Evolutionary conservation across 305 asterid species (phyloP).

Genomic region (Fraxinus latifolia): DNA sequence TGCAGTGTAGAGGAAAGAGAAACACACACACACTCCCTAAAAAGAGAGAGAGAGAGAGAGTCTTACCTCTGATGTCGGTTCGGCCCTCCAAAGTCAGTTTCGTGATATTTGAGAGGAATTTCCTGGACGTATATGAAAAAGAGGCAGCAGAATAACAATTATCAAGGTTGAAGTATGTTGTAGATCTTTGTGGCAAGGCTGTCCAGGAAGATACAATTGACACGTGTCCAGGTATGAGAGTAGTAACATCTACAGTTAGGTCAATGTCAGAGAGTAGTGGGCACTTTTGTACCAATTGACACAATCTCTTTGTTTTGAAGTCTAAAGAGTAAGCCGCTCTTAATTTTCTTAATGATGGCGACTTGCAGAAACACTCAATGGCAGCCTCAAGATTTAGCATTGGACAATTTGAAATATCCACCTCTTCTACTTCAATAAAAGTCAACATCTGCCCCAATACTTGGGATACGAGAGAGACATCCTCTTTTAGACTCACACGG

Average conservation of each 20-base stretch:
- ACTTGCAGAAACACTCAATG: slow-evolving; percentile 56
- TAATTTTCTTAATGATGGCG: slow-evolving; percentile 63
- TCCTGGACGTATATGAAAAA: slow-evolving; percentile 26
- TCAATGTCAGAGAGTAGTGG: slow-evolving; percentile 59
- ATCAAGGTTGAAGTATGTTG: slow-evolving; percentile 20
- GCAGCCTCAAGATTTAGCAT: slow-evolving; percentile 56
- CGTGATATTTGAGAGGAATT: slow-evolving; percentile 42
- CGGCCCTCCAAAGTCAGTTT: slow-evolving; percentile 78
- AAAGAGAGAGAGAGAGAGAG: slow-evolving; percentile 4
- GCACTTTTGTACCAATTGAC: slow-evolving; percentile 47
- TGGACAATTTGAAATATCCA: slow-evolving; percentile 82
- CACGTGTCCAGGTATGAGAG: slow-evolving; percentile 56
- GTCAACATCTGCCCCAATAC: slow-evolving; percentile 38
- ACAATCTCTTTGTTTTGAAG: slow-evolving; percentile 42
- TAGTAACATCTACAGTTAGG: slow-evolving; percentile 65
- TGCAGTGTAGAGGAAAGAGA: background rate
- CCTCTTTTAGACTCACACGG: slow-evolving; percentile 27
- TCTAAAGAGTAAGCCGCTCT: slow-evolving; percentile 59
- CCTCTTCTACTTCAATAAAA: slow-evolving; percentile 70
- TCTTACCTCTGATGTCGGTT: slow-evolving; percentile 63
- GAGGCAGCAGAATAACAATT: slow-evolving; percentile 27
- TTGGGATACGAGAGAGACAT: slow-evolving; percentile 30
- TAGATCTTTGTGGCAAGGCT: slow-evolving; percentile 31
- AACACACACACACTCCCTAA: background rate
- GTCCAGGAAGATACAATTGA: slow-evolving; percentile 47